Conservation (phyloP, 345 rosid species). For the Psidium guajava region DNA sequence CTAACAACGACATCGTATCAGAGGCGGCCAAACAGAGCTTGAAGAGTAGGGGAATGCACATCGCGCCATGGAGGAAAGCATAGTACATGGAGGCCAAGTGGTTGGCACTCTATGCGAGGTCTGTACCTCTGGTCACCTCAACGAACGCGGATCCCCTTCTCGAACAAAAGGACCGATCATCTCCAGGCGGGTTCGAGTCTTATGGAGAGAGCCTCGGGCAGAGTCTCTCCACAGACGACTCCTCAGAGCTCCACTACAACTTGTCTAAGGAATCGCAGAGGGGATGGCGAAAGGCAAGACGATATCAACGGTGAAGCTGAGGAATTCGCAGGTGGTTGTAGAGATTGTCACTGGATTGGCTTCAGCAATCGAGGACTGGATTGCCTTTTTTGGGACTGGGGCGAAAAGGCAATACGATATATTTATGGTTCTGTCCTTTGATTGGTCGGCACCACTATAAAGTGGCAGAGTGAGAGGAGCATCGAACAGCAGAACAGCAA, state of each 20-base stretch:
- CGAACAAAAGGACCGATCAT: neutral
- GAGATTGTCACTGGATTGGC: conserved; percentile 50
- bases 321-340: conserved; percentile 21
- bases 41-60: conserved; percentile 83
- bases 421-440: no score
- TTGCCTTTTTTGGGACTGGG: no score
- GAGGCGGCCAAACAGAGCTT: conserved; percentile 72
- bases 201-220: neutral
- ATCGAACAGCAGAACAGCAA: conserved; percentile 58
- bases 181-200: conserved; percentile 1
- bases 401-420: no score
- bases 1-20: conserved; percentile 24
- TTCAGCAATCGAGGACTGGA: conserved; percentile 26
- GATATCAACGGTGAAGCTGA: conserved; percentile 28
- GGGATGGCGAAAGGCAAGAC: conserved; percentile 7
- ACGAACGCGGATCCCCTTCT: neutral
- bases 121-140: neutral
- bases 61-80: conserved; percentile 85
- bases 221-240: neutral
- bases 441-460: conserved; percentile 61
- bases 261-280: no score
- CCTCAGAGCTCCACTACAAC: neutral
- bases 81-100: conserved; percentile 81
- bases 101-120: conserved; percentile 47
- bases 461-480: conserved; percentile 97